Evolutionary conservation across 108 stramenopile genomes (phyloP), one percentile per base, ranked within the genome.

Genomic region (Epipyxis sp.): DNA sequence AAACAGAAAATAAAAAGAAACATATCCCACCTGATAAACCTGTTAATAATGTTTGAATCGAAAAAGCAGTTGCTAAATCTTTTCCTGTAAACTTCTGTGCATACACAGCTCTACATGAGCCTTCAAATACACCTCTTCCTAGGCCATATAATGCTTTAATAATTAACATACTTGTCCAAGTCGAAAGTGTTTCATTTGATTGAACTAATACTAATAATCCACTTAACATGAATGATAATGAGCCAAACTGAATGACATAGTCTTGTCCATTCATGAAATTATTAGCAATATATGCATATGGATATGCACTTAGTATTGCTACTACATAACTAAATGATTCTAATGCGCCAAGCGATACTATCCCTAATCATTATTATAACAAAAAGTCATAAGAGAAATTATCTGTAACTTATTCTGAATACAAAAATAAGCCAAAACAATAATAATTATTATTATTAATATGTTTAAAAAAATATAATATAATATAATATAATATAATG

Each of bases 101-200:
- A 37, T 65, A 65, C 13, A 65, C 61, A 37, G 61, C 61, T 16
- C 61, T 16, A 65, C 61, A 65, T 6, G 61, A 65, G 61, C 61
- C 61, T 32, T 65, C 61, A 37, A 65, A 65, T 10, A 65, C 61
- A 6, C 61, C 61, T 29, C 61, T 16, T 16, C 61, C 61, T 32
- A 65, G 61, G 6, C 61, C 61, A 32, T 65, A 65, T 32, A 65
- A 37, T 32, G 30, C 61, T 32, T 65, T 65, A 32, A 37, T 37
- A 32, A 65, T 65, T 32, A 65, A 65, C 34, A 65, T 65, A 3
- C 3, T 25, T 6, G 27, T 16, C 61, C 61, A 65, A 6, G 61
- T 65, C 30, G 30, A 16, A 16, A 65, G 25, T 6, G 20, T 10
- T 6, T 3, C 3, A 6, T 13, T 25, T 10, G 61, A 25, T 32